phyloP scores from a whole-genome alignment of 352 stramenopile genomes.

The Globisporangium megalacanthum region DNA sequence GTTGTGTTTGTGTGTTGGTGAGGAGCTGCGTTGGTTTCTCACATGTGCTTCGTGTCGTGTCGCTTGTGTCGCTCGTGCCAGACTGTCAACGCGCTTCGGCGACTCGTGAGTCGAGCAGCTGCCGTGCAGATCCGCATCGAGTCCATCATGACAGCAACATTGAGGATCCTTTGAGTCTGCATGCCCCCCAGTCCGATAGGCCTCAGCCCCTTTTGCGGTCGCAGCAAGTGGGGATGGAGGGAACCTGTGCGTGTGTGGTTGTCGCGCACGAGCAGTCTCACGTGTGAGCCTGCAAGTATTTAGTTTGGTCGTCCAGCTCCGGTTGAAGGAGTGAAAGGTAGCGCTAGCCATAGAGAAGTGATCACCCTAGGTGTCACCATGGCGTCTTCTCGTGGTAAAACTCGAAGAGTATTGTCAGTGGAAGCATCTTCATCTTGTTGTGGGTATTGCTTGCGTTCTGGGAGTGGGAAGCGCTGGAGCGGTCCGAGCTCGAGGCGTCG shows the following conservation, averaged over 20 bases:
- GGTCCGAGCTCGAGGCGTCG: not conserved
- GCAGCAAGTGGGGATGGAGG: slow-evolving; percentile 1
- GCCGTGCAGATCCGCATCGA: slow-evolving; percentile 50
- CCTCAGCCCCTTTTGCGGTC: slow-evolving; percentile 1
- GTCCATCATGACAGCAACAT: slow-evolving; percentile 22
- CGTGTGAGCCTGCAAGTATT: not conserved
- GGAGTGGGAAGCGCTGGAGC: not conserved
- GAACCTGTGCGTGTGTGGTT: not conserved
- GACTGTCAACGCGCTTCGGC: slow-evolving; percentile 36
- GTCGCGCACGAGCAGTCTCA: not conserved
- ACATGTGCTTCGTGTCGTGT: not conserved
- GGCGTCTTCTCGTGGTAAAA: slow-evolving; percentile 8
- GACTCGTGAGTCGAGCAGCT: slow-evolving; percentile 44
- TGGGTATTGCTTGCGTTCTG: not conserved
- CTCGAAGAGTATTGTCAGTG: slow-evolving; percentile 8
- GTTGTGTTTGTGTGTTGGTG: not conserved
- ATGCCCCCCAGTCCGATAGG: not conserved
- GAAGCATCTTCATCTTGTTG: not conserved
- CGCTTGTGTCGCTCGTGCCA: slow-evolving; percentile 8
- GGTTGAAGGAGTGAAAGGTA: slow-evolving; percentile 14
- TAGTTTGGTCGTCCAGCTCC: slow-evolving; percentile 16
- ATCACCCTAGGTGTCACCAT: slow-evolving; percentile 8
- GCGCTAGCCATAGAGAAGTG: slow-evolving; percentile 15
- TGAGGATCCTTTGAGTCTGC: slow-evolving; percentile 12
- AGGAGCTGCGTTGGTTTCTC: not conserved